Base-by-base conservation (phyloP, 148 eudicot species). In the Oxyria digyna region DNA sequence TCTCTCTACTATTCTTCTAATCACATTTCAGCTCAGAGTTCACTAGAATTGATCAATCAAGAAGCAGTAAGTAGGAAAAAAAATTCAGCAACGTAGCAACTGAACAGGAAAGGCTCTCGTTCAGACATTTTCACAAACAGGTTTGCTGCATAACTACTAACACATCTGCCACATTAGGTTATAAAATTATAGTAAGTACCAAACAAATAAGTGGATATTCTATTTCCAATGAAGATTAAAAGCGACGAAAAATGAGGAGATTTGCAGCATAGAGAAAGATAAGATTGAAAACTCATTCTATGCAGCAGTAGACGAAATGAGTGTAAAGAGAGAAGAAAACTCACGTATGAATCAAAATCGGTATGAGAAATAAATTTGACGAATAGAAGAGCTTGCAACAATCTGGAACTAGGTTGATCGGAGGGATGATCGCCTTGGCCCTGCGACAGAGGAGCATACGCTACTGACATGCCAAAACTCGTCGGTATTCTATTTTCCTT, bases 121-220 rank as follows among this genome's bases (percentile, higher is more conserved):
- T 59, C 29, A 59, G 65, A 17, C 65, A 59, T 59, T 59, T 59
- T 59, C 37, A 59, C 65, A 59, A 59, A 59, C 65, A 59, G 20
- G 0, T 59, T 4, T 1, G 6, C 65, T 29, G 65, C 65, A 59
- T 29, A 6, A 11, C 6, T 15, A 27, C 41, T 4, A 38, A 38
- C 9, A 38, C 8, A 38, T 38, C 41, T 38, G 41, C 0, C 6
- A 38, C 41, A 38, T 4, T 3, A 29, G 15, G 65, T 14, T 21
- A 31, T 38, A 27, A 59, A 31, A n/a, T n/a, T n/a, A n/a, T n/a
- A n/a, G n/a, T n/a, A n/a, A n/a, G n/a, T n/a, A n/a, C n/a, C n/a
- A n/a, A 3, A 29, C 4, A 27, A 15, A 6, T 29, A n/a, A 15
- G 38, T 6, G n/a, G n/a, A n/a, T n/a, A 1, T 14, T 13, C 5